A percentile compares a stretch with the other conserved stretches of the same genome.
Evolutionary conservation across 2,329 filamentous ascomycete genomes (phyloP).

Genomic region (Stemphylium beticola): DNA sequence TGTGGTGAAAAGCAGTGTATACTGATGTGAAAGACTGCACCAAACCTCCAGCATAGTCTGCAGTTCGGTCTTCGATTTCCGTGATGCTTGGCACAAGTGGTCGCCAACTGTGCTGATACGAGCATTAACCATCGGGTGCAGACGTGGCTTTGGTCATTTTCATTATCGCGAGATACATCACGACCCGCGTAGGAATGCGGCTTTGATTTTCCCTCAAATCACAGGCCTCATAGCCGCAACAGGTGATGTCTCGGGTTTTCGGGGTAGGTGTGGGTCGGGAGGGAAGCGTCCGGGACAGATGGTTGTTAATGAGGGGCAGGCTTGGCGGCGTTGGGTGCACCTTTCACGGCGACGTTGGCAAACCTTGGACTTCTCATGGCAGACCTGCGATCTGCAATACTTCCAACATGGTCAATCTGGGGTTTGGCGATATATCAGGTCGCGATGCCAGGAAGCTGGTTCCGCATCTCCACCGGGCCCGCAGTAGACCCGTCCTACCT

Average conservation of each 20-base stretch:
- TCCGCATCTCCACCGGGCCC: too few species aligned
- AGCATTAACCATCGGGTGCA: not conserved
- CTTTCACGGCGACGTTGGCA: not conserved
- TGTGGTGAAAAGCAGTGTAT: not conserved
- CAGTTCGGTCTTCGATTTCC: not conserved
- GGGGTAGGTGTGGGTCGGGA: constrained; percentile 4
- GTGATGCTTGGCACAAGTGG: not conserved
- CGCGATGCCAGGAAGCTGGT: not conserved
- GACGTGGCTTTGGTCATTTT: too few species aligned
- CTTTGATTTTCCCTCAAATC: constrained; percentile 9
- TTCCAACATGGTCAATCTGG: too few species aligned
- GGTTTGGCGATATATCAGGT: not conserved
- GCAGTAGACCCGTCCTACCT: too few species aligned
- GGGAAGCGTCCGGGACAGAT: not conserved
- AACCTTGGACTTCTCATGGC: not conserved
- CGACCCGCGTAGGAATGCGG: not conserved
- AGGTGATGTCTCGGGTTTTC: not conserved
- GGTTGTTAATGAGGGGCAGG: constrained; percentile 5
- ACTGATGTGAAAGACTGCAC: not conserved
- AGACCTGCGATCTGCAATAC: not conserved
- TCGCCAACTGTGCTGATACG: not conserved
- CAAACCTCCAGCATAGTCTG: not conserved
- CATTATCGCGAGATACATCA: too few species aligned
- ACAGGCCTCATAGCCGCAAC: not conserved
- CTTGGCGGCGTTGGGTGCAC: not conserved